Evolutionary conservation across 805 yeast species (phyloP).

Genomic region (Sporopachydermia lactativora): DNA sequence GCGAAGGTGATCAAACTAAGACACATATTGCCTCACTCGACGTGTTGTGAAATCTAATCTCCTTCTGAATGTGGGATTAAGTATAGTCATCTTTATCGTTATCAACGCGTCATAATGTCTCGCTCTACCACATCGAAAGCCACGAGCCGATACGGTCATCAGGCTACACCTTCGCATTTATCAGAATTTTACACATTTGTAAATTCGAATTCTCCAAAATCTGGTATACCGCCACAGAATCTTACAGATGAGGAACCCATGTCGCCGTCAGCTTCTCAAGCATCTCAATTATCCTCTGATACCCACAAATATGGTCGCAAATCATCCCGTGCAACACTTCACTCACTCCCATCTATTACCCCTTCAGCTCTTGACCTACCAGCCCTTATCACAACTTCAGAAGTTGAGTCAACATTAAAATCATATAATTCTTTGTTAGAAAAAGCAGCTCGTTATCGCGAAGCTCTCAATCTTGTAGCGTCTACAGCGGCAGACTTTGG

Average conservation of each 20-base stretch:
- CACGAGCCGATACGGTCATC: constrained; percentile 2
- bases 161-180: constrained; percentile 29
- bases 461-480: constrained; percentile 33
- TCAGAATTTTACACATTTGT: constrained; percentile 46
- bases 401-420: constrained; percentile 34
- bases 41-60: no score
- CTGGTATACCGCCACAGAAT: constrained; percentile 6
- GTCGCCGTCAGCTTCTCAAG: constrained; percentile 2
- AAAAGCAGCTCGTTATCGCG: constrained; percentile 32
- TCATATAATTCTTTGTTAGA: constrained; percentile 33
- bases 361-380: constrained; percentile 46
- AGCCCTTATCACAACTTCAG: constrained; percentile 45
- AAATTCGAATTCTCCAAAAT: constrained; percentile 16
- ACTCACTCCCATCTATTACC: constrained; percentile 31
- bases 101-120: background rate
- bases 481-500: constrained; percentile 62
- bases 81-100: no score
- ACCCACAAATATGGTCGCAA: constrained; percentile 2
- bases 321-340: constrained; percentile 21
- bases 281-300: constrained; percentile 4
- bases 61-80: no score
- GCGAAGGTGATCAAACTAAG: no score
- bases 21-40: no score
- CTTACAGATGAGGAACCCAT: constrained; percentile 5
- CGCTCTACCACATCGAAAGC: constrained; percentile 3